Evolutionary conservation across 805 yeast species (phyloP).

Genomic region (Ogataea ganodermae): DNA sequence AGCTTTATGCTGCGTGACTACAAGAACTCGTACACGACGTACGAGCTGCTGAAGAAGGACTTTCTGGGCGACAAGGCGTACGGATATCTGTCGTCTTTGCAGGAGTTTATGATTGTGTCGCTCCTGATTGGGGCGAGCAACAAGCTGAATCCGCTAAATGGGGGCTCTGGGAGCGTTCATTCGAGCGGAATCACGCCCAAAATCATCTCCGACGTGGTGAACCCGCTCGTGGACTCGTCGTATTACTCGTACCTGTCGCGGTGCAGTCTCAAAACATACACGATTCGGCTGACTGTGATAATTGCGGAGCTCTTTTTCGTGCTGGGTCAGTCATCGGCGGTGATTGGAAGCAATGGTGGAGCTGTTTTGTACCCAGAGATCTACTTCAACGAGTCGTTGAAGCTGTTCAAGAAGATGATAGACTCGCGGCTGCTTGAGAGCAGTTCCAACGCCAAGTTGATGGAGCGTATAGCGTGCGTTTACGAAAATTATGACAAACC

Average conservation of each 20-base stretch:
- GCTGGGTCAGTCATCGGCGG: constrained; percentile 38
- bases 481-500: constrained; percentile 32
- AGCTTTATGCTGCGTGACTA: constrained; percentile 88
- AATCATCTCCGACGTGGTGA: constrained; percentile 54
- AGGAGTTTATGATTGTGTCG: constrained; percentile 83
- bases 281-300: constrained; percentile 65
- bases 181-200: constrained; percentile 41
- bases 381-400: constrained; percentile 49
- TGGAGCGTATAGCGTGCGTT: constrained; percentile 41
- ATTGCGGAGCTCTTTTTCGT: constrained; percentile 67
- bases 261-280: constrained; percentile 66
- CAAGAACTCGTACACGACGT: constrained; percentile 77
- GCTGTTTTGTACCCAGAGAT: constrained; percentile 30
- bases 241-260: constrained; percentile 75
- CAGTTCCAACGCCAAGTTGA: constrained; percentile 41
- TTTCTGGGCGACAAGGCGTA: constrained; percentile 77
- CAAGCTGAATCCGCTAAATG: constrained; percentile 45
- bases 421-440: constrained; percentile 48
- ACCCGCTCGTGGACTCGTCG: constrained; percentile 68
- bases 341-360: neutral
- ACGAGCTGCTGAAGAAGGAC: constrained; percentile 80
- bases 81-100: constrained; percentile 77
- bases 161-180: constrained; percentile 25
- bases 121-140: constrained; percentile 58
- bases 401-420: constrained; percentile 44